phyloP scores from a whole-genome alignment of 495 filamentous ascomycete species.

The Antarctomyces pellizariae region DNA sequence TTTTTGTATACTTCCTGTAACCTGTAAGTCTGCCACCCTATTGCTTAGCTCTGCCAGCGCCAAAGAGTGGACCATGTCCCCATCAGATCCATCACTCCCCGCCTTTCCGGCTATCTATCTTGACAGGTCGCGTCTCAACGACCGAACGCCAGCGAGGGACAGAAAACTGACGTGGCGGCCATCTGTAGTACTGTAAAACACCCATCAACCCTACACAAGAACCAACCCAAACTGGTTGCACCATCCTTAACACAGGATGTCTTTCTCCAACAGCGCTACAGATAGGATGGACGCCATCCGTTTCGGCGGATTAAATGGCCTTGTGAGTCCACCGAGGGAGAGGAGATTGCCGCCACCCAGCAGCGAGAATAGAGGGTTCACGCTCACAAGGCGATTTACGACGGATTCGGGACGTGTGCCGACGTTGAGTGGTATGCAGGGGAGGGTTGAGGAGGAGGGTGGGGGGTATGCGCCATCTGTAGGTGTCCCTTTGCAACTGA shows the following conservation, averaged over 20 bases:
- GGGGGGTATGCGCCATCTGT: slow-evolving; percentile 26
- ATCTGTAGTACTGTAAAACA: too few species aligned
- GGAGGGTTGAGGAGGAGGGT: slow-evolving; percentile 27
- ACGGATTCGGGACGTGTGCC: slow-evolving; percentile 73
- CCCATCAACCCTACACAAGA: not conserved
- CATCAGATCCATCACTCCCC: too few species aligned
- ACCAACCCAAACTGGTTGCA: not conserved
- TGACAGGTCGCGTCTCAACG: too few species aligned
- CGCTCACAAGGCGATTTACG: slow-evolving; percentile 80
- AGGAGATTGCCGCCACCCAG: too few species aligned
- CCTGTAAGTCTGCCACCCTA: too few species aligned
- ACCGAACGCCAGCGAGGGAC: too few species aligned
- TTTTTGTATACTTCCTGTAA: too few species aligned
- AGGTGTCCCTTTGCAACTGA: slow-evolving; percentile 10
- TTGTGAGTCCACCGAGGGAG: slow-evolving; percentile 45
- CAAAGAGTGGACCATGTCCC: too few species aligned
- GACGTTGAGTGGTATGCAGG: slow-evolving; percentile 56
- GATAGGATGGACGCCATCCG: slow-evolving; percentile 55
- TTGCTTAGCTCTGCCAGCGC: too few species aligned
- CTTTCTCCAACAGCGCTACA: slow-evolving; percentile 38
- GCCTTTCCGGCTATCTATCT: too few species aligned
- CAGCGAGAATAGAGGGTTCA: too few species aligned
- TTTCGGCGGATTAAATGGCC: slow-evolving; percentile 48
- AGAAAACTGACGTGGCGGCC: too few species aligned
- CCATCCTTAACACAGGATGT: slow-evolving; percentile 21